Evolutionary conservation across 768 basidiomycete species (phyloP).

Genomic region (Lactarius tabidus): DNA sequence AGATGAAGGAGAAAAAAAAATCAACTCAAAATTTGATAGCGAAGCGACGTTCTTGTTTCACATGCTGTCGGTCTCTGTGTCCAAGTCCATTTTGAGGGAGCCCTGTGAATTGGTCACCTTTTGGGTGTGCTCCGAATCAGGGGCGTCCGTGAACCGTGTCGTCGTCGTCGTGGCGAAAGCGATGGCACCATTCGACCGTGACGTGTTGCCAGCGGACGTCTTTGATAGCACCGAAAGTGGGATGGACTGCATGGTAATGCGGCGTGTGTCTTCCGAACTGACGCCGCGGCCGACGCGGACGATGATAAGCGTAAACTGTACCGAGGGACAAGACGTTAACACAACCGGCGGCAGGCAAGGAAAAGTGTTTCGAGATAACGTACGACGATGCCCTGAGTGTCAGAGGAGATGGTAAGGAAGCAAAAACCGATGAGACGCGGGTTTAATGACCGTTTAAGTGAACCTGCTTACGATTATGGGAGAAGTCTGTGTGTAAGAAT

Average conservation of each 20-base stretch:
- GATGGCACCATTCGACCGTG: slow-evolving; percentile 8
- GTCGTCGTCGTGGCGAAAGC: slow-evolving; percentile 21
- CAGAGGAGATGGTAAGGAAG: not conserved
- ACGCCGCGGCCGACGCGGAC: slow-evolving; percentile 22
- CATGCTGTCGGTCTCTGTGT: slow-evolving; percentile 6
- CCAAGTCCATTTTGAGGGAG: slow-evolving; percentile 8
- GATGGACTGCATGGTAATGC: slow-evolving; percentile 6
- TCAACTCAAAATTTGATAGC: not conserved
- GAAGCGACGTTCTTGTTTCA: not conserved
- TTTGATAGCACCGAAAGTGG: slow-evolving; percentile 24
- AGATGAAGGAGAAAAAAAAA: not conserved
- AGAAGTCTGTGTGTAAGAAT: slow-evolving; percentile 13
- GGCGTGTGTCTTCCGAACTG: no score
- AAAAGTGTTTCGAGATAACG: slow-evolving; percentile 13
- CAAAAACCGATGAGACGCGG: not conserved
- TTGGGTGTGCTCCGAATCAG: not conserved
- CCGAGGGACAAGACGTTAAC: slow-evolving; percentile 9
- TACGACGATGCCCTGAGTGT: slow-evolving; percentile 26
- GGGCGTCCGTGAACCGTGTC: slow-evolving; percentile 12
- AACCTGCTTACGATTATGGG: slow-evolving; percentile 23
- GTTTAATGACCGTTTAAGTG: no score
- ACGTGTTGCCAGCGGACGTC: not conserved
- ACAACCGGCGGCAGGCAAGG: not conserved
- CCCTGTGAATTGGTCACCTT: slow-evolving; percentile 6
- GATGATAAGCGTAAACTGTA: slow-evolving; percentile 24